These are phyloP conservation scores for Coccinonectria pachysandricola DNA, from an alignment of 2,329 filamentous ascomycete genomes.

Conservation along the genomic window DNA sequence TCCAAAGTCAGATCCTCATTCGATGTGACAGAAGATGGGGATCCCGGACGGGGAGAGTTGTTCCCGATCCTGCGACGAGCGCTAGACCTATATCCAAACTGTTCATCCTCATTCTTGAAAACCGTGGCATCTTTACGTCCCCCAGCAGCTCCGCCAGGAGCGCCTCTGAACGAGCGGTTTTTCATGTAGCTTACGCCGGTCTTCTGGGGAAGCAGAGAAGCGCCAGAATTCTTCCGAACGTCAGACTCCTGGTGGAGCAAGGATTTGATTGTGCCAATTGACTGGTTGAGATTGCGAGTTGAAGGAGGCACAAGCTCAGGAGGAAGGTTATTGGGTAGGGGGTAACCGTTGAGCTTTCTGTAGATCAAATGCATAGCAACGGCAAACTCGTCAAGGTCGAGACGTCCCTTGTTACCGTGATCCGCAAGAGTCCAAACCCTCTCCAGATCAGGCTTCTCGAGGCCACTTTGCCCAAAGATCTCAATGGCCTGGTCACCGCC, in stretches of 20 bases:
- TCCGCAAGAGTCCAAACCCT: conserved; percentile 92
- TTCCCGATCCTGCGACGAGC: conserved; percentile 77
- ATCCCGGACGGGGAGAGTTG: conserved; percentile 71
- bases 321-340: conserved; percentile 75
- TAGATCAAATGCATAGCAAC: conserved; percentile 99
- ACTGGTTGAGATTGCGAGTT: conserved; percentile 84
- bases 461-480: conserved; percentile 90
- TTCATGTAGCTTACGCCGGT: conserved; percentile 98
- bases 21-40: conserved; percentile 57
- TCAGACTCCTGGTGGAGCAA: conserved; percentile 86
- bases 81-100: conserved; percentile 85
- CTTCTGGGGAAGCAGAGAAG: conserved; percentile 83
- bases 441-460: conserved; percentile 84
- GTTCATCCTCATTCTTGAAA: conserved; percentile 92
- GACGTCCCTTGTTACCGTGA: conserved; percentile 82
- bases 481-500: conserved; percentile 89
- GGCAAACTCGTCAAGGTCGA: conserved; percentile 95
- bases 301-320: conserved; percentile 91
- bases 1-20: conserved; percentile 78
- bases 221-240: conserved; percentile 76
- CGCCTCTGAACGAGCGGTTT: conserved; percentile 77
- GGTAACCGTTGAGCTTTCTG: conserved; percentile 90
- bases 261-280: conserved; percentile 85
- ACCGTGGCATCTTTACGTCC: conserved; percentile 89
- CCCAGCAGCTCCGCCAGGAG: conserved; percentile 42